Conservation (phyloP, 2,329 filamentous ascomycete genomes). For the Exophiala sideris region DNA sequence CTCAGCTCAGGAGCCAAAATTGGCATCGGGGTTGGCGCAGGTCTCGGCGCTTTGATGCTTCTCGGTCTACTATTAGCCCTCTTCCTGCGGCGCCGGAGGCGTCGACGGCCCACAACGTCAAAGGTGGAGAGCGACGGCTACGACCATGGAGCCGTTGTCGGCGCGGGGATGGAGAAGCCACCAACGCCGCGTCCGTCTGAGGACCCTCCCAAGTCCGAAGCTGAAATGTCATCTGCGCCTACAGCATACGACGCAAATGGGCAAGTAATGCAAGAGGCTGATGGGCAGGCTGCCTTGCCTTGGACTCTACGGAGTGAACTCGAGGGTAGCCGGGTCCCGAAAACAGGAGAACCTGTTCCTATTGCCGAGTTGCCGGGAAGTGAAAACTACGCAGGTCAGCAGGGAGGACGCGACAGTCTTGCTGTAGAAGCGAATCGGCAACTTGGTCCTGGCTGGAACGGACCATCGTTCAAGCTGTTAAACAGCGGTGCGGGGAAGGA, state of each 20-base stretch:
- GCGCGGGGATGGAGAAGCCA: too few species aligned
- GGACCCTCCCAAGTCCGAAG: background rate
- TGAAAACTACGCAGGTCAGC: constrained; percentile 5
- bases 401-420: constrained; percentile 1
- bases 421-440: constrained; percentile 7
- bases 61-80: constrained; percentile 24
- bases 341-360: constrained; percentile 1
- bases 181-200: background rate
- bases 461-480: constrained; percentile 1
- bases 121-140: constrained; percentile 1
- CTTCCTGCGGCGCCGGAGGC: constrained; percentile 24
- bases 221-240: background rate
- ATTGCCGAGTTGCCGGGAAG: constrained; percentile 8
- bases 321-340: constrained; percentile 1
- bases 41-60: constrained; percentile 23
- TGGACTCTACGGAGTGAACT: constrained; percentile 10
- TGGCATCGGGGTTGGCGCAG: constrained; percentile 28
- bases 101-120: constrained; percentile 1
- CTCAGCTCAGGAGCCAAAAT: constrained; percentile 29
- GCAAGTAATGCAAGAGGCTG: constrained; percentile 3
- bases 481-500: constrained; percentile 4
- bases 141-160: background rate
- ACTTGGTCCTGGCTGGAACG: constrained; percentile 8
- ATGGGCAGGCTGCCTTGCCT: constrained; percentile 2
- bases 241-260: background rate